phyloP scores from a whole-genome alignment of 805 yeast genomes.

The Monosporozyma aquatica region DNA sequence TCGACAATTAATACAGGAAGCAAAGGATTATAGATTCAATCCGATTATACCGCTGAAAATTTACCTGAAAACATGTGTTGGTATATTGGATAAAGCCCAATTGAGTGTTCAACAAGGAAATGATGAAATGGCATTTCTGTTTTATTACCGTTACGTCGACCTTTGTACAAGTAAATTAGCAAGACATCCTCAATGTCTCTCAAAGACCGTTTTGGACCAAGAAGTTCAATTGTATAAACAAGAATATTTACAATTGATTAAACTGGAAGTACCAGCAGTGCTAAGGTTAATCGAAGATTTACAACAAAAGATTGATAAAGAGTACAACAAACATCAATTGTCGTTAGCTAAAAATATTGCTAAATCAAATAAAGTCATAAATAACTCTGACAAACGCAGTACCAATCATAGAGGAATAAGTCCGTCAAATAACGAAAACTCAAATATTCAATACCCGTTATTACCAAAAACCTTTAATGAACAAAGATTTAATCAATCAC shows the following conservation, averaged over 20 bases:
- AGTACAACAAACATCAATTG: conserved; percentile 16
- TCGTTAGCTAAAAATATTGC: conserved; percentile 26
- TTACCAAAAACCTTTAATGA: conserved; percentile 24
- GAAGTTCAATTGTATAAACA: conserved; percentile 12
- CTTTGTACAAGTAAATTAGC: conserved; percentile 26
- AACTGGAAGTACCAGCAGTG: conserved; percentile 29
- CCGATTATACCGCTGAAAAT: conserved; percentile 39
- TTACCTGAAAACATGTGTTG: conserved; percentile 47
- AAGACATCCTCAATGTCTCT: conserved; percentile 15
- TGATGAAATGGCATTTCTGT: conserved; percentile 42
- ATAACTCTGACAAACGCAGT: conserved; percentile 4
- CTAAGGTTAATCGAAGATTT: conserved; percentile 24
- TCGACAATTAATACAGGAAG: conserved; percentile 32
- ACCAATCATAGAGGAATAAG: neutral
- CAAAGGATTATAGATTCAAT: conserved; percentile 46
- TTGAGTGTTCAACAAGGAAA: conserved; percentile 31
- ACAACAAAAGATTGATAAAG: conserved; percentile 15
- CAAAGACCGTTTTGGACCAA: neutral
- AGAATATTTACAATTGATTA: conserved; percentile 21
- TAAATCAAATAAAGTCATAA: conserved; percentile 1
- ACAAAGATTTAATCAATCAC: conserved; percentile 20
- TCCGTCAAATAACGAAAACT: neutral
- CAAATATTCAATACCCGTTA: neutral
- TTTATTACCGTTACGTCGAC: conserved; percentile 53
- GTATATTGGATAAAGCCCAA: conserved; percentile 39